Evolutionary conservation across 192 early-diverging fungal species (phyloP).

Genomic region (Phlyctochytrium bullatum): DNA sequence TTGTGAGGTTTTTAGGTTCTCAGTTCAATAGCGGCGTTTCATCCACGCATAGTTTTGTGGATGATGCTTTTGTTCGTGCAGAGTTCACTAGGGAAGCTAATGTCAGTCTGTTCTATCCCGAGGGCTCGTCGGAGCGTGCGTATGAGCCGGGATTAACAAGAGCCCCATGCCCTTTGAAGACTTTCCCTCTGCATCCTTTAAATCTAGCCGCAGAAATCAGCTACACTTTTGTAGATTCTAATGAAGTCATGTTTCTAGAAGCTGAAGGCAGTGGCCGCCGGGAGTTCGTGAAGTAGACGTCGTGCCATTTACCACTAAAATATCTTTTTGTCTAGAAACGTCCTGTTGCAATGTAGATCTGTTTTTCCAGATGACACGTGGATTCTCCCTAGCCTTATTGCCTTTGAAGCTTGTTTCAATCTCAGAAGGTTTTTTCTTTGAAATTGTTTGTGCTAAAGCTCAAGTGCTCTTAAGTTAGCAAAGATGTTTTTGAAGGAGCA

Average conservation of each 20-base stretch:
- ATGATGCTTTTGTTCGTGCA: slow-evolving; percentile 22
- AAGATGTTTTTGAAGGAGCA: slow-evolving; percentile 39
- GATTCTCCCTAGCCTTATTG: slow-evolving; percentile 9
- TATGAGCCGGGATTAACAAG: too few relatives aligned
- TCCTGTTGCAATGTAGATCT: slow-evolving; percentile 7
- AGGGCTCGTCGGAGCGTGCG: too few relatives aligned
- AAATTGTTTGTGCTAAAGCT: background rate
- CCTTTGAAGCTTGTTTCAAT: slow-evolving; percentile 25
- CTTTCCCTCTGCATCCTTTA: slow-evolving; percentile 7
- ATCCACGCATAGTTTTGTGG: slow-evolving; percentile 16
- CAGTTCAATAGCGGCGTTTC: slow-evolving; percentile 31
- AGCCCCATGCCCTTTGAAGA: slow-evolving; percentile 11
- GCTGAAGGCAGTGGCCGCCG: slow-evolving; percentile 3
- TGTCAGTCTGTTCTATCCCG: slow-evolving; percentile 13
- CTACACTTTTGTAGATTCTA: background rate
- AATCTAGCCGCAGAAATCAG: background rate
- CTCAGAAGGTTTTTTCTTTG: slow-evolving; percentile 6
- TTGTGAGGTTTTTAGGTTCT: slow-evolving; percentile 30
- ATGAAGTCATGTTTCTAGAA: background rate
- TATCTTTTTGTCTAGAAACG: slow-evolving; percentile 10
- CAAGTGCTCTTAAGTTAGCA: slow-evolving; percentile 32
- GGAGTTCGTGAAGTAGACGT: slow-evolving; percentile 13
- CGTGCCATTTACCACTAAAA: background rate
- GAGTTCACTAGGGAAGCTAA: slow-evolving; percentile 16
- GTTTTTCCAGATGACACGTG: background rate